Percentiles rank a stretch among this genome's conserved stretches.
Evolutionary conservation across 495 filamentous ascomycete species (phyloP).

Genomic region (Sordaria brevicollis): DNA sequence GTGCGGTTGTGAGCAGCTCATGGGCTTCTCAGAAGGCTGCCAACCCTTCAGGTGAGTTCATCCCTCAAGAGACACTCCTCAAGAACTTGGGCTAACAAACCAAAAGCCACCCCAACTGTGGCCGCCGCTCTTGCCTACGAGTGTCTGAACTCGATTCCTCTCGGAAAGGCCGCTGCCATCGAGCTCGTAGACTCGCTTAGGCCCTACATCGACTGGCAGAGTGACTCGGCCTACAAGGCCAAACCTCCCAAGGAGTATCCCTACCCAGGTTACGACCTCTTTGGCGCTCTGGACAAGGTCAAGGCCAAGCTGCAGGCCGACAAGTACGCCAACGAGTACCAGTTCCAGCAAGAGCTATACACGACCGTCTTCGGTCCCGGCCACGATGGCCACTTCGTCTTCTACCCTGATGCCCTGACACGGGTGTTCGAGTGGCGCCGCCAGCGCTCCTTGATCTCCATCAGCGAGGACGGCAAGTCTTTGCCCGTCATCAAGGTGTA

Average conservation of each 20-base stretch:
- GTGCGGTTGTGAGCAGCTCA: conserved; percentile 32
- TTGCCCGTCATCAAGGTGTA: conserved; percentile 18
- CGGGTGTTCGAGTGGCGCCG: conserved; percentile 16
- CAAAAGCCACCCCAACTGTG: conserved; percentile 10
- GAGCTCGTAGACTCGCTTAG: conserved; percentile 21
- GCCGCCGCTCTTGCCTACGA: conserved; percentile 16
- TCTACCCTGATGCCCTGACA: conserved; percentile 12
- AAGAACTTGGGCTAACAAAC: neutral
- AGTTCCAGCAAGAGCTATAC: conserved; percentile 39
- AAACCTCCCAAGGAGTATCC: conserved; percentile 30
- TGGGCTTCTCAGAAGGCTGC: conserved; percentile 24
- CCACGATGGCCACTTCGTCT: conserved; percentile 39
- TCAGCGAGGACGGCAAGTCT: conserved; percentile 17
- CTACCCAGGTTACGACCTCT: conserved; percentile 22
- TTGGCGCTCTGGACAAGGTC: conserved; percentile 26
- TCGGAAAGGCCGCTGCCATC: conserved; percentile 15
- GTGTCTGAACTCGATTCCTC: conserved; percentile 22
- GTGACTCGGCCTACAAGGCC: conserved; percentile 33
- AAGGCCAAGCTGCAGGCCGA: conserved; percentile 12
- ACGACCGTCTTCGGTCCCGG: conserved; percentile 26
- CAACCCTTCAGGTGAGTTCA: neutral
- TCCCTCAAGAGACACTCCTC: neutral
- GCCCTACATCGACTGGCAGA: conserved; percentile 27
- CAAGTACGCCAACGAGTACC: conserved; percentile 36
- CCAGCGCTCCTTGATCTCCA: conserved; percentile 15